Conservation (phyloP, 768 basidiomycete genomes). For the Sutorius australiensis region DNA sequence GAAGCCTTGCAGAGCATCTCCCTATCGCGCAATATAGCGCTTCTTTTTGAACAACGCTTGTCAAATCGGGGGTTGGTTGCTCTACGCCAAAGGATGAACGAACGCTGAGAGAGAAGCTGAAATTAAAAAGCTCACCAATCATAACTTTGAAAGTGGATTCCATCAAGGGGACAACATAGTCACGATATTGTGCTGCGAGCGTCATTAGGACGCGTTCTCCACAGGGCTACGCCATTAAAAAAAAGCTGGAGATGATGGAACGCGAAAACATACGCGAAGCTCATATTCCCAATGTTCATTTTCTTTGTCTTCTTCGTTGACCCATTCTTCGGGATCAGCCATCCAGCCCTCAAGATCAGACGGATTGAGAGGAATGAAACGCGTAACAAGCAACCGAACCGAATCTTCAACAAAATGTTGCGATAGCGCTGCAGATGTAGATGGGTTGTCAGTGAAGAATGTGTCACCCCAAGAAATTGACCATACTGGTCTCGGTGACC, state of each 20-base stretch:
- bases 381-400: constrained; percentile 71
- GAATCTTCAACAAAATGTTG: constrained; percentile 70
- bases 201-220: constrained; percentile 90
- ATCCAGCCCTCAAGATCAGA: constrained; percentile 81
- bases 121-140: constrained; percentile 41
- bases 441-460: constrained; percentile 11
- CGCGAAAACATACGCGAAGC: constrained; percentile 61
- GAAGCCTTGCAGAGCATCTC: constrained; percentile 66
- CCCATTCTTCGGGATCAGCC: constrained; percentile 92
- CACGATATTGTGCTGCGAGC: constrained; percentile 63
- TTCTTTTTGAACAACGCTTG: constrained; percentile 71
- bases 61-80: constrained; percentile 50
- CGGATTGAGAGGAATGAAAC: constrained; percentile 81
- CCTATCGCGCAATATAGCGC: constrained; percentile 87
- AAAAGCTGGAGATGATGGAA: not conserved
- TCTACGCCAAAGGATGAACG: constrained; percentile 22
- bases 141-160: constrained; percentile 55
- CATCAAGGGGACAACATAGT: constrained; percentile 67
- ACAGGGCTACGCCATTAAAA: constrained; percentile 59
- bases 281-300: constrained; percentile 93
- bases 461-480: not conserved
- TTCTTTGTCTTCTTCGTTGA: constrained; percentile 84
- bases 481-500: constrained; percentile 55
- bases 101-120: not conserved
- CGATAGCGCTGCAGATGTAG: constrained; percentile 47